Base-by-base conservation (phyloP, 2,329 filamentous ascomycete genomes). In the Cercospora citrullina region DNA sequence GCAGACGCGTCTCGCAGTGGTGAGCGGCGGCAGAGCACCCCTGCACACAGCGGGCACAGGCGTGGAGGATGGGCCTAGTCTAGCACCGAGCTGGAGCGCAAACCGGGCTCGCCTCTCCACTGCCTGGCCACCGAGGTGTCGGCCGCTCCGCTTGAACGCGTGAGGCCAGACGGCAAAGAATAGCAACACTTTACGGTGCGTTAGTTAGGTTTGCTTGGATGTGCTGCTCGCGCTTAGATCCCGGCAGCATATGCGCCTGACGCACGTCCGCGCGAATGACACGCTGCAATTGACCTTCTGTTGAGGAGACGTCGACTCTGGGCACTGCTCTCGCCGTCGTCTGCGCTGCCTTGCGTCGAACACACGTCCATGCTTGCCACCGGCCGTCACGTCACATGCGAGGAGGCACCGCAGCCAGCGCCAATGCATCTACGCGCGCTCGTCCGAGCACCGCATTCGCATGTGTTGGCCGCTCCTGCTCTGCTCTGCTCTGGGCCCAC, bases 371-470 rank as follows among this genome's bases (percentile, higher is more conserved):
- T 42, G 36, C 36, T 42, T 8, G 26, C 53, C 26, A 26, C 53
- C 26, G 26, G 14, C 53, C n/a, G 8, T 30, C 28, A 42, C 36
- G 7, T 58, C 53, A 31, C 53, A n/a, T 58, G 53, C 53, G 53
- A 31, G 16, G 53, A 58, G 53, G 62, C 58, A 69, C 58, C 7
- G 21, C 60, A 66, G 63, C 59, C 45, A 39, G 66, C 68, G 68
- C 68, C 39, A 62, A 65, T 63, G 55, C 60, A 57, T 64, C 68
- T 48, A 55, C 63, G 60, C 63, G 58, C 66, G 51, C 59, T n/a
- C 60, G 14, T 16, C n/a, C n/a, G 39, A 55, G 68, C 68, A 65
- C 64, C 59, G 65, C 62, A 45, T 60, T 16, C 21, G 42, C 55
- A 28, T 21, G 26, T 21, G n/a, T 8, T 30, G 36, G 18, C 21